phyloP scores from a whole-genome alignment of 768 basidiomycete species.

The Pholiota molesta region DNA sequence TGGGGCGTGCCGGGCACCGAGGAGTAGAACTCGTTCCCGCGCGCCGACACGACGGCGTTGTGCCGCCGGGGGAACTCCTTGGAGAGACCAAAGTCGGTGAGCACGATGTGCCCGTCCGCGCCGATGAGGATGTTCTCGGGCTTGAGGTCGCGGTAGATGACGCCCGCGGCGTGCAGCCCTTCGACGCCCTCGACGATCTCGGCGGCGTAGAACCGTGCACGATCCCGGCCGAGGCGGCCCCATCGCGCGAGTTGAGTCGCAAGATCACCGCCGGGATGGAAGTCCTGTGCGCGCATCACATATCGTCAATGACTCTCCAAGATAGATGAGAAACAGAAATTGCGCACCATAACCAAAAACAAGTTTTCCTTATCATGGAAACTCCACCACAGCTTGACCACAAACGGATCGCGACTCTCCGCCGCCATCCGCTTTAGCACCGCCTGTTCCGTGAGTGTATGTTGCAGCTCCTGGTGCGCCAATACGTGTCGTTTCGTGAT shows the following conservation, averaged over 20 bases:
- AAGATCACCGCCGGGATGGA: slow-evolving; percentile 94
- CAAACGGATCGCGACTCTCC: slow-evolving; percentile 87
- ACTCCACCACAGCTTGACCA: slow-evolving; percentile 95
- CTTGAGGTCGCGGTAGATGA: slow-evolving; percentile 97
- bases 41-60: slow-evolving; percentile 53
- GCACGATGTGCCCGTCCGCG: slow-evolving; percentile 91
- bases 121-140: slow-evolving; percentile 97
- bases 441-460: slow-evolving; percentile 95
- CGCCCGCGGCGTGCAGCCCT: slow-evolving; percentile 90
- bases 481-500: slow-evolving; percentile 98
- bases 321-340: slow-evolving; percentile 4
- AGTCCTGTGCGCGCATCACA: slow-evolving; percentile 56
- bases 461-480: slow-evolving; percentile 94
- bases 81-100: slow-evolving; percentile 96
- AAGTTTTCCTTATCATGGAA: slow-evolving; percentile 98
- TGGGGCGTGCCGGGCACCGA: slow-evolving; percentile 48
- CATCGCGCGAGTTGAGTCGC: slow-evolving; percentile 97
- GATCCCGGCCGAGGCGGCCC: slow-evolving; percentile 91
- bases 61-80: slow-evolving; percentile 80
- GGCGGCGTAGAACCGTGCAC: slow-evolving; percentile 95
- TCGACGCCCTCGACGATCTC: slow-evolving; percentile 98
- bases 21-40: slow-evolving; percentile 63
- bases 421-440: slow-evolving; percentile 95
- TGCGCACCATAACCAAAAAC: slow-evolving; percentile 88
- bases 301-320: background rate